Evolutionary conservation across 2,329 filamentous ascomycete genomes (phyloP), one percentile per base, ranked within the genome.

Genomic region (Rhexocercosporidium sp.): DNA sequence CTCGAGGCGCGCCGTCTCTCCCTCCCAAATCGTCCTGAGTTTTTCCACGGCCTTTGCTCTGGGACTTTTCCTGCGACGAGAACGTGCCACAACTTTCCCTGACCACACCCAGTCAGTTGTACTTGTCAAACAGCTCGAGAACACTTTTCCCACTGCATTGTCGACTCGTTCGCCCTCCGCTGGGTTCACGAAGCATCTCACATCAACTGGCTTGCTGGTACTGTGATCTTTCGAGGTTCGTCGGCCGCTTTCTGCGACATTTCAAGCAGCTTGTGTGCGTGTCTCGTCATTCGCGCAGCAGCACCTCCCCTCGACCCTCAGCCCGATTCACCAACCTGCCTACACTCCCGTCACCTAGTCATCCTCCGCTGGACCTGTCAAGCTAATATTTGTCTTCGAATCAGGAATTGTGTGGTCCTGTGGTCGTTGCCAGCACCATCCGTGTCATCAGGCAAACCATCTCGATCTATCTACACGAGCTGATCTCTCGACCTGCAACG

Each of bases 401-500:
- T 29, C 53, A 72, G 70, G 57, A 53, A 53, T 70, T 68, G 57
- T 64, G 64, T 54, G 65, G 39, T 65, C 67, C 71, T 47, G 64
- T 62, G 67, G 64, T 72, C 56, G 63, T 62, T 67, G 69, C 70
- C 72, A 74, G 70, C 72, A 70, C 27, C 47, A 44, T 68, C 59
- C 66, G 70, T 70, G 73, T 73, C 73, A 75, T 75, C 70, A 65
- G 73, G 69, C 70, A 71, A 69, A 70, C 61, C 49, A 62, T 64
- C 60, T 61, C 60, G 51, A 70, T 70, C 70, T 69, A 63, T 66
- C 69, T 56, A 72, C 71, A 67, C 70, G 70, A 74, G 64, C 59
- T 54, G 47, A 63, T 56, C 16, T 59, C 61, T 71, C 70, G 66
- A 68, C 63, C 69, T 51, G 61, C 71, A 67, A 62, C 20, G 64